Evolutionary conservation across 202 grass and related monocot genomes (phyloP).

Genomic region (Eragrostis tef): DNA sequence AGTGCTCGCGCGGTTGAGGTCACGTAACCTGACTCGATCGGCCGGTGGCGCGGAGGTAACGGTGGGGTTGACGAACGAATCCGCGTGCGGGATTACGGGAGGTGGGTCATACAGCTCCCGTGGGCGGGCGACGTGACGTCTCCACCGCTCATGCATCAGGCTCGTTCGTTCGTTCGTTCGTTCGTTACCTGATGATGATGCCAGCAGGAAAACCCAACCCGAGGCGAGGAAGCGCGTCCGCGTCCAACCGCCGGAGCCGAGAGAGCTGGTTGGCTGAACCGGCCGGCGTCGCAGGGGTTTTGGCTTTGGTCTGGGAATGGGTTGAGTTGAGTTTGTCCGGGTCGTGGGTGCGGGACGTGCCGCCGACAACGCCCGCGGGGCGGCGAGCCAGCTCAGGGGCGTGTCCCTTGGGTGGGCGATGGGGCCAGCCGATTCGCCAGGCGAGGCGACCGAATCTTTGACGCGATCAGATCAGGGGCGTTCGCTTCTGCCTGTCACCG

Average conservation of each 20-base stretch:
- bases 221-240: background rate
- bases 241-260: too few species aligned
- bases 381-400: background rate
- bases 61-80: background rate
- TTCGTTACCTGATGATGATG: background rate
- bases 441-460: conserved; percentile 32
- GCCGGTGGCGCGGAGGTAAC: too few species aligned
- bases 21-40: too few species aligned
- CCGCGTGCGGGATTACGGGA: conserved; percentile 13
- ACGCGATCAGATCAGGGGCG: background rate
- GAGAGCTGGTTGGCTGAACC: background rate
- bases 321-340: background rate
- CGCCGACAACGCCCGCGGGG: background rate
- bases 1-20: too few species aligned
- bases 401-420: background rate
- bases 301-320: too few species aligned
- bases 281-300: too few species aligned
- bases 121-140: conserved; percentile 5
- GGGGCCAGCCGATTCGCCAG: background rate
- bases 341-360: background rate
- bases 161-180: background rate
- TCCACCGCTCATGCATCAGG: background rate
- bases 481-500: background rate
- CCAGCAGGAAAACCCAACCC: background rate
- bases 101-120: background rate